These are phyloP conservation scores for Fusarium musae DNA, from an alignment of 2,329 filamentous ascomycete genomes.

Conservation along the genomic window DNA sequence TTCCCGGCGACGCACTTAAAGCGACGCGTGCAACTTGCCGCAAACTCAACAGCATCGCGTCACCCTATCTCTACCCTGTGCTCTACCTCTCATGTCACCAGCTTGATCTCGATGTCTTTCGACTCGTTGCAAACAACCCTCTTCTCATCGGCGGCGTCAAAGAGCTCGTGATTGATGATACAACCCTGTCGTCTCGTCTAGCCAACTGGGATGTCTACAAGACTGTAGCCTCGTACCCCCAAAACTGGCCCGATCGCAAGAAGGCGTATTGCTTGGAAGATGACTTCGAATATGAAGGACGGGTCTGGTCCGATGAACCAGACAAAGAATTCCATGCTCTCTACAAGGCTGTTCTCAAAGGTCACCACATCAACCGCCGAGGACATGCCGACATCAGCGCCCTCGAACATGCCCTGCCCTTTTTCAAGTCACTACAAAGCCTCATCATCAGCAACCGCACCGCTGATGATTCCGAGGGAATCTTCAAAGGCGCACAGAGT, in stretches of 20 bases:
- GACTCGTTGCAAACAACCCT: accelerated
- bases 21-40: accelerated
- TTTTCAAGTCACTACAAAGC: neutral
- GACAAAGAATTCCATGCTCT: accelerated
- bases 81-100: neutral
- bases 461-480: neutral
- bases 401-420: neutral
- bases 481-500: neutral
- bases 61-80: accelerated
- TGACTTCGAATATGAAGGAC: accelerated
- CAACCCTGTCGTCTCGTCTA: neutral
- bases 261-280: accelerated
- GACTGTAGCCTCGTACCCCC: accelerated
- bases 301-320: neutral
- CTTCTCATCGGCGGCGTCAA: neutral
- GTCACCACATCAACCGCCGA: neutral
- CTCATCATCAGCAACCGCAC: neutral
- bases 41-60: accelerated
- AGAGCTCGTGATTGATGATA: neutral
- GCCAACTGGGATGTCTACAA: neutral
- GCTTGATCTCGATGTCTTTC: neutral
- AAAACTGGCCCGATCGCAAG: accelerated
- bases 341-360: accelerated
- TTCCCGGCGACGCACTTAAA: neutral
- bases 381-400: neutral